Conservation (phyloP, 768 basidiomycete genomes). For the Rhodocollybia butyracea region DNA sequence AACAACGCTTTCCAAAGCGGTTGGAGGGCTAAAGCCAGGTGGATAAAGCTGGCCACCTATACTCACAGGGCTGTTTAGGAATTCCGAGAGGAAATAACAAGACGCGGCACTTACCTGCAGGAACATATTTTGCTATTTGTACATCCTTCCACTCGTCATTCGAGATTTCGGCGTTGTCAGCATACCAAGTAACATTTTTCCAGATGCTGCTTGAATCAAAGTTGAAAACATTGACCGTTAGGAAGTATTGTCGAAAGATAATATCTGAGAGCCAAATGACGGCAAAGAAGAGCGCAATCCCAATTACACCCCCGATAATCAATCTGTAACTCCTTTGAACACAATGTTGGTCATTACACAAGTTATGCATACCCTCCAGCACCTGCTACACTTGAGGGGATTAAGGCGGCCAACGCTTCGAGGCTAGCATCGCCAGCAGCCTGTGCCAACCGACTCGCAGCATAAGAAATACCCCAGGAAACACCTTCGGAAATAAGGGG, state of each 20-base stretch:
- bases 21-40: background rate
- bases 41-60: background rate
- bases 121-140: background rate
- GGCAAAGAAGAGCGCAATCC: background rate
- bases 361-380: background rate
- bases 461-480: background rate
- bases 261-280: background rate
- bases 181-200: background rate
- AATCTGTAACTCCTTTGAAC: background rate
- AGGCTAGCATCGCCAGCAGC: background rate
- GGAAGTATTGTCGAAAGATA: background rate
- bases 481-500: background rate
- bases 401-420: background rate
- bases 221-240: background rate
- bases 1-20: background rate
- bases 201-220: background rate
- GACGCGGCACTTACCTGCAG: background rate
- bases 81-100: background rate
- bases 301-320: background rate
- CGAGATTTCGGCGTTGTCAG: background rate
- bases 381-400: background rate
- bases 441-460: background rate
- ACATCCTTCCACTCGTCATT: background rate
- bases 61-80: too few species aligned
- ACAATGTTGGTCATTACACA: background rate